These are phyloP conservation scores for Pistacia integerrima DNA, from an alignment of 345 rosid genomes.

Conservation along the genomic window DNA sequence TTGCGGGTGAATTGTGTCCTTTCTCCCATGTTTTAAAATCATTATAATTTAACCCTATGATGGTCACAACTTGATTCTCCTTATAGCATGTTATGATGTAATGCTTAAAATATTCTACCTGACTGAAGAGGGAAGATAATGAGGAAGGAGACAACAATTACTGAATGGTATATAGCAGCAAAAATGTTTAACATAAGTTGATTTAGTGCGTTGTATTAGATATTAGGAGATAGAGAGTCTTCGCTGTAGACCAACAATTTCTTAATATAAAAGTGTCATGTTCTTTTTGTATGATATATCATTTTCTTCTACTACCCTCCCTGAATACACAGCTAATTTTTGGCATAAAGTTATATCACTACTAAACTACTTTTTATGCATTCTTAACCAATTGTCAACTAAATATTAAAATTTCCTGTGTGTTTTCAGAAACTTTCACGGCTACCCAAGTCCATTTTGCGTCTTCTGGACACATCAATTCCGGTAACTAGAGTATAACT, in stretches of 20 bases:
- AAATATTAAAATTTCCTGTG: constrained; percentile 6
- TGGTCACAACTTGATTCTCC: not conserved
- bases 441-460: constrained; percentile 80
- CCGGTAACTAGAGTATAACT: constrained; percentile 52
- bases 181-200: too few relatives aligned
- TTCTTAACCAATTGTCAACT: not conserved
- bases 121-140: not conserved
- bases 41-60: too few relatives aligned
- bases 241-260: not conserved
- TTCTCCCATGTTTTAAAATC: not conserved
- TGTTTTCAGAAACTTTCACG: constrained; percentile 79
- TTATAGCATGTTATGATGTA: not conserved
- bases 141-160: not conserved
- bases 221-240: too few relatives aligned
- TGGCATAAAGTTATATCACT: not conserved
- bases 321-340: not conserved
- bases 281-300: not conserved
- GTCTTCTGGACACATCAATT: constrained; percentile 81
- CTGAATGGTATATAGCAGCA: too few relatives aligned
- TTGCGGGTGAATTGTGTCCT: not conserved
- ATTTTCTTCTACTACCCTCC: not conserved
- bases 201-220: not conserved
- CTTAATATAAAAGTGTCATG: not conserved
- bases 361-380: not conserved
- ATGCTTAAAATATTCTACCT: not conserved